Conservation (phyloP, 495 filamentous ascomycete species). For the Penicillium diatomitis region DNA sequence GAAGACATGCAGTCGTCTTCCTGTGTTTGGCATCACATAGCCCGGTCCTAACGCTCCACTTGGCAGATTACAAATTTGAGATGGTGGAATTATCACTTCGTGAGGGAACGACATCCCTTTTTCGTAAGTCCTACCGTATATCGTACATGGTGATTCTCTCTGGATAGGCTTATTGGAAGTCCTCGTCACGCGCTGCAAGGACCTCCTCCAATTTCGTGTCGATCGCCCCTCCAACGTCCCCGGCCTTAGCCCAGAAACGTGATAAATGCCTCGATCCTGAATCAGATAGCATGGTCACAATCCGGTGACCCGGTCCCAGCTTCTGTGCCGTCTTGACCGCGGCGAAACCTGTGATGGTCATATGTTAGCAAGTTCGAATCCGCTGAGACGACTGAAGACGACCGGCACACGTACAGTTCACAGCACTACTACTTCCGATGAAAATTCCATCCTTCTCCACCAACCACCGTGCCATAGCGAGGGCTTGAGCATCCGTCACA, state of each 20-base stretch:
- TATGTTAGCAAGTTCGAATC: neutral
- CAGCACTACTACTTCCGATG: constrained; percentile 83
- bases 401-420: constrained; percentile 62
- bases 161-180: constrained; percentile 15
- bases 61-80: too few species aligned
- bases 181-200: constrained; percentile 32
- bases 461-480: constrained; percentile 87
- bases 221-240: constrained; percentile 51
- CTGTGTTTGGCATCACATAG: too few species aligned
- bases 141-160: too few species aligned
- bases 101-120: too few species aligned
- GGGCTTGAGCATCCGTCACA: constrained; percentile 85
- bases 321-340: constrained; percentile 69
- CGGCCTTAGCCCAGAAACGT: constrained; percentile 85
- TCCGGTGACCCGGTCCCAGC: constrained; percentile 65
- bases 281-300: constrained; percentile 91
- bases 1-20: too few species aligned
- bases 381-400: neutral
- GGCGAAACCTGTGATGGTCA: constrained; percentile 51
- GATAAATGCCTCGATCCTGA: constrained; percentile 84
- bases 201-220: constrained; percentile 46
- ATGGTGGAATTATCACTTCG: too few species aligned
- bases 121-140: too few species aligned
- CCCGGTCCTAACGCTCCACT: too few species aligned
- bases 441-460: constrained; percentile 97